A percentile compares a stretch with the other conserved stretches of the same genome.
phyloP scores from a whole-genome alignment of 495 filamentous ascomycete species.

The Penicillium turbatum region DNA sequence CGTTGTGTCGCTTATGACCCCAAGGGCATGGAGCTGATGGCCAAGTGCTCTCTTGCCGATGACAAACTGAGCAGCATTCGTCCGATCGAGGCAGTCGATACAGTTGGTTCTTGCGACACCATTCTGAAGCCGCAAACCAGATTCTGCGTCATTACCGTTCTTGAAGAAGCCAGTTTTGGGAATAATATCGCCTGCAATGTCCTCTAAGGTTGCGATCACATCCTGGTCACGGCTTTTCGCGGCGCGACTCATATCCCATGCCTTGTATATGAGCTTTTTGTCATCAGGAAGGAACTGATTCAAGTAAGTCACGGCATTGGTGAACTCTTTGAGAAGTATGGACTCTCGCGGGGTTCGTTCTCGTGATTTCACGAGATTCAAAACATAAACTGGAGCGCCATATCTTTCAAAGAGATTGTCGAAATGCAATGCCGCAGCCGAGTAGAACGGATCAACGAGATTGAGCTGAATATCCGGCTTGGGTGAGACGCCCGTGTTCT shows the following conservation, averaged over 20 bases:
- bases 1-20: slow-evolving; percentile 71
- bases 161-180: slow-evolving; percentile 88
- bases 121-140: slow-evolving; percentile 71
- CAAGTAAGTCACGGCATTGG: slow-evolving; percentile 82
- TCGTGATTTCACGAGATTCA: slow-evolving; percentile 90
- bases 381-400: slow-evolving; percentile 80
- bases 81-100: slow-evolving; percentile 94
- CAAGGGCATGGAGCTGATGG: slow-evolving; percentile 87
- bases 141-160: slow-evolving; percentile 68
- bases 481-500: slow-evolving; percentile 89
- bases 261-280: slow-evolving; percentile 84
- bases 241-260: slow-evolving; percentile 97
- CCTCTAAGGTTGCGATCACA: slow-evolving; percentile 87
- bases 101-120: slow-evolving; percentile 94
- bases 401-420: slow-evolving; percentile 94
- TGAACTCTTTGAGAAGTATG: slow-evolving; percentile 83
- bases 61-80: slow-evolving; percentile 96
- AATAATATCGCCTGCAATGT: slow-evolving; percentile 81
- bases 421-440: slow-evolving; percentile 93
- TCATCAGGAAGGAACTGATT: slow-evolving; percentile 87
- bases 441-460: slow-evolving; percentile 91
- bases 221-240: slow-evolving; percentile 94
- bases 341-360: slow-evolving; percentile 92
- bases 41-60: slow-evolving; percentile 94
- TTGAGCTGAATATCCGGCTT: slow-evolving; percentile 95